Evolutionary conservation across 306 rosid species (phyloP).

Genomic region (Sicyos edulis): DNA sequence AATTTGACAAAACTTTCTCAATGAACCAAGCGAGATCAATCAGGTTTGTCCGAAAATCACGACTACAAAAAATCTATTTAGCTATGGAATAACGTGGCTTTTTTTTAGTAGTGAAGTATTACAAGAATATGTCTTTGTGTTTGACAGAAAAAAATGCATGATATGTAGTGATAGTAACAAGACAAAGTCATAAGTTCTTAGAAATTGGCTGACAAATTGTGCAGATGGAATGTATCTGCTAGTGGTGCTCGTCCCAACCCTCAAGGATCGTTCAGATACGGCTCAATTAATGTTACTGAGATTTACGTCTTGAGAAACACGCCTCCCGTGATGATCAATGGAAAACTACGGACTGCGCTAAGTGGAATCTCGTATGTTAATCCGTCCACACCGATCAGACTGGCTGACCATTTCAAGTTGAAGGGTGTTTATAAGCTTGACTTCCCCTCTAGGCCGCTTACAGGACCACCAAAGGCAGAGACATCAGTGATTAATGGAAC

Average conservation of each 20-base stretch:
- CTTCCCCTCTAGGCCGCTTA: constrained; percentile 67
- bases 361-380: constrained; percentile 70
- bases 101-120: background rate
- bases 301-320: constrained; percentile 67
- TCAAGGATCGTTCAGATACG: constrained; percentile 91
- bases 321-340: constrained; percentile 53
- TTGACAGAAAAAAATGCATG: too few relatives aligned
- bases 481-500: constrained; percentile 86
- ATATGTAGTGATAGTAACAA: background rate
- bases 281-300: constrained; percentile 90
- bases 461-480: constrained; percentile 56
- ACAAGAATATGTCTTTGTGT: background rate
- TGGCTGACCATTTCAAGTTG: constrained; percentile 63
- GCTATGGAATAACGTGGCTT: background rate
- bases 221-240: constrained; percentile 96
- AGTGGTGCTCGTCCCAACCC: constrained; percentile 99
- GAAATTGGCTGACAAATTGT: constrained; percentile 18
- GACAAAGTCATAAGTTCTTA: background rate
- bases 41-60: constrained; percentile 44
- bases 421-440: constrained; percentile 81
- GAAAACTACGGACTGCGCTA: constrained; percentile 61
- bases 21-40: constrained; percentile 99
- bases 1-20: constrained; percentile 84
- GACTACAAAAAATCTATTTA: background rate
- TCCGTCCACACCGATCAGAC: constrained; percentile 83